phyloP scores from a whole-genome alignment of 768 basidiomycete genomes.

The Cystofilobasidium macerans region DNA sequence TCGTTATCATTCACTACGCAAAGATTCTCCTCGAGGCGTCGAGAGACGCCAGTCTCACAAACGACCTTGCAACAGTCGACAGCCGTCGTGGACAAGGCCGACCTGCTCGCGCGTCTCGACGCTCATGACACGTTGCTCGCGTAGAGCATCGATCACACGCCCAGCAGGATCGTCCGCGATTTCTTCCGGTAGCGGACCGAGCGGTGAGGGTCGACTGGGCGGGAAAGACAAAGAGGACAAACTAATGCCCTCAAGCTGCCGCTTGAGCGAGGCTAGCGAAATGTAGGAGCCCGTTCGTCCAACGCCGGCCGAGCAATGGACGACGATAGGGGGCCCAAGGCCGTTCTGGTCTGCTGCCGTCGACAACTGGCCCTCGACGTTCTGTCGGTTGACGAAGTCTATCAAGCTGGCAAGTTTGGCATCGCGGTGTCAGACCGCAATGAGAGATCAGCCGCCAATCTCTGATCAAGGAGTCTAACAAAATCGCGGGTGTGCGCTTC shows the following conservation, averaged over 20 bases:
- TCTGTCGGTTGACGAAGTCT: constrained; percentile 18
- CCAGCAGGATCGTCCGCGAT: constrained; percentile 31
- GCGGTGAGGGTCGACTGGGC: constrained; percentile 13
- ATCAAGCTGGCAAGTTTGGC: background rate
- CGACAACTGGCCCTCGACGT: constrained; percentile 28
- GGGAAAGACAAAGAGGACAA: background rate
- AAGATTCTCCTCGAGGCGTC: no score
- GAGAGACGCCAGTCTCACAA: no score
- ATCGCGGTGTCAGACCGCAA: background rate
- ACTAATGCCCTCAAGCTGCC: constrained; percentile 7
- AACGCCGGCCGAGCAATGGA: constrained; percentile 38
- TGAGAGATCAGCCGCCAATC: background rate
- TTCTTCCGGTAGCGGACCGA: constrained; percentile 31
- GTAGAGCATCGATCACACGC: constrained; percentile 14
- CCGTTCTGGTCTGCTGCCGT: background rate
- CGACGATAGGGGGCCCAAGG: constrained; percentile 30
- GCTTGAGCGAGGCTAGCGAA: constrained; percentile 35
- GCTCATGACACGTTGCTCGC: constrained; percentile 20
- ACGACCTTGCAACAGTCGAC: no score
- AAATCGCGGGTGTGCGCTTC: background rate
- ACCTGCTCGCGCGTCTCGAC: constrained; percentile 25
- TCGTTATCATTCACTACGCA: no score
- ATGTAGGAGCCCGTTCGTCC: constrained; percentile 39
- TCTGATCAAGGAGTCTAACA: no score
- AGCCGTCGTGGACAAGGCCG: no score